A percentile compares a stretch with the other conserved stretches of the same genome.
Conservation (phyloP, 169 alveolate genomes). For the Perkinsus marinus region DNA sequence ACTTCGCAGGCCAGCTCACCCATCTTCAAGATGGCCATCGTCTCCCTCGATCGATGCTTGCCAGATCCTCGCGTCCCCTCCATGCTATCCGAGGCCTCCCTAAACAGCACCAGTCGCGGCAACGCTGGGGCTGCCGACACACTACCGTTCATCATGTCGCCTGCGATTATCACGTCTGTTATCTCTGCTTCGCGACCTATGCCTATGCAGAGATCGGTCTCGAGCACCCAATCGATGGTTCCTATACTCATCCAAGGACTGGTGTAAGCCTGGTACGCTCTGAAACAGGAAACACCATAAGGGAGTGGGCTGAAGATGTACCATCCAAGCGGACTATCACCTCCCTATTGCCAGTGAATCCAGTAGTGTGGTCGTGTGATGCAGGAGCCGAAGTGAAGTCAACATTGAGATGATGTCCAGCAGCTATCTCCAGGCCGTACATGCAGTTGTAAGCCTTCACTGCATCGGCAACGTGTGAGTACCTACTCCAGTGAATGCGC, state of each 20-base stretch:
- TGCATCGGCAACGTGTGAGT: background rate
- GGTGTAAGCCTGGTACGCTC: background rate
- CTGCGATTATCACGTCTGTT: background rate
- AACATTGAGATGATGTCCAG: background rate
- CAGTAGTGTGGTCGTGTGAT: background rate
- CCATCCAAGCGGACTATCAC: background rate
- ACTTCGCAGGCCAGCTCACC: background rate
- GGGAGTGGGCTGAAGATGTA: background rate
- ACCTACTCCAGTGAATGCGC: background rate
- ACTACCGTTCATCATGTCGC: background rate
- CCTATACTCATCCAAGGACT: background rate
- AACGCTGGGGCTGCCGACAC: too few relatives aligned
- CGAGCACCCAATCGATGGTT: background rate
- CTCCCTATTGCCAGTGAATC: background rate
- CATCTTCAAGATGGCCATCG: background rate
- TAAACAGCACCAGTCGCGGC: too few relatives aligned
- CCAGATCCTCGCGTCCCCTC: background rate
- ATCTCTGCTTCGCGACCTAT: background rate
- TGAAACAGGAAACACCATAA: background rate
- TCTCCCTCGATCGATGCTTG: background rate
- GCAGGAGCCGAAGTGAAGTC: background rate
- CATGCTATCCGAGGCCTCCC: background rate
- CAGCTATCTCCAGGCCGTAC: background rate
- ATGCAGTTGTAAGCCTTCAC: background rate
- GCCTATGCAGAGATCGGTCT: background rate